Conservation (phyloP, 495 filamentous ascomycete genomes). For the Penicillium goetzii region DNA sequence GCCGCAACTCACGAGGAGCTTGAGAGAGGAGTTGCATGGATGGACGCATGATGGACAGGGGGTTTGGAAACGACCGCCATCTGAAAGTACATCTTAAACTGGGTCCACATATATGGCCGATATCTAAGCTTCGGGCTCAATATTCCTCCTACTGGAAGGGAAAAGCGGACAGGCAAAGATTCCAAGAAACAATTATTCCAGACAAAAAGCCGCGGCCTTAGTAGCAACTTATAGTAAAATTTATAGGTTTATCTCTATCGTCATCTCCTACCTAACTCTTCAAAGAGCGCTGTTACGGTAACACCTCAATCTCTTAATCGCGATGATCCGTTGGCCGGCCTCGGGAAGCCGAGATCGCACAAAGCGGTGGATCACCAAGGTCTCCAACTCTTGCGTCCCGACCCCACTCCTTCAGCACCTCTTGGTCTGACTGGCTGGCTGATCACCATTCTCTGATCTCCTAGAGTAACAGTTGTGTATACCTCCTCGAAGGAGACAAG, state of each 20-base stretch:
- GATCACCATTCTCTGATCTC: background rate
- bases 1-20: slow-evolving; percentile 29
- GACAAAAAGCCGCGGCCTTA: background rate
- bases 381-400: slow-evolving; percentile 3
- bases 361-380: slow-evolving; percentile 16
- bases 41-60: slow-evolving; percentile 37
- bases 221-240: too few relatives aligned
- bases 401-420: slow-evolving; percentile 5
- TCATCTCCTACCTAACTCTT: too few relatives aligned
- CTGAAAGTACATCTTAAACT: background rate
- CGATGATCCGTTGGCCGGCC: background rate
- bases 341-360: slow-evolving; percentile 11
- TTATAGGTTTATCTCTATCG: too few relatives aligned
- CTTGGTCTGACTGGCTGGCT: background rate
- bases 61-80: slow-evolving; percentile 27
- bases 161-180: background rate
- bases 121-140: background rate
- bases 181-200: background rate
- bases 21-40: slow-evolving; percentile 30
- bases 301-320: too few relatives aligned
- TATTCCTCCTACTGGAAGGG: too few relatives aligned
- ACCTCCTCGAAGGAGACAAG: background rate
- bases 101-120: background rate
- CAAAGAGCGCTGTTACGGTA: too few relatives aligned
- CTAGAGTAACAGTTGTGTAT: background rate